Percentiles rank a stretch among this genome's conserved stretches.
Evolutionary conservation across 352 stramenopile genomes (phyloP).

Genomic region (Globisporangium okanoganense): DNA sequence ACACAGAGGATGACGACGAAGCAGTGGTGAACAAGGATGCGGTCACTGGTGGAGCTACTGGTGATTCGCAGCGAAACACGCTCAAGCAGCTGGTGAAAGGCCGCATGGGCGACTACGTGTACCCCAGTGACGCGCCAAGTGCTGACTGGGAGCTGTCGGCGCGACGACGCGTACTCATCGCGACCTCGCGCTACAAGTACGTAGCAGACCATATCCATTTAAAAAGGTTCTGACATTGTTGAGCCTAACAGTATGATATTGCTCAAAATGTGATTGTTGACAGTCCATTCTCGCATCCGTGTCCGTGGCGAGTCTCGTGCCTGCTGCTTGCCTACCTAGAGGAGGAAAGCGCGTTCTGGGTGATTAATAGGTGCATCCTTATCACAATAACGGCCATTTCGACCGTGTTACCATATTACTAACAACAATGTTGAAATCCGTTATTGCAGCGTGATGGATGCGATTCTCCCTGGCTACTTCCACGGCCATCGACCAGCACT

Average conservation of each 20-base stretch:
- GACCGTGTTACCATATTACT: no score
- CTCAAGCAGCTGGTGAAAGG: conserved; percentile 59
- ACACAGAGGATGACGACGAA: conserved; percentile 27
- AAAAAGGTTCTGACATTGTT: background rate
- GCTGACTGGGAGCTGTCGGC: conserved; percentile 56
- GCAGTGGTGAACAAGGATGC: conserved; percentile 2
- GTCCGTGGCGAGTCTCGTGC: conserved; percentile 62
- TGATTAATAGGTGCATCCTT: conserved; percentile 64
- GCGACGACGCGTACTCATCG: conserved; percentile 59
- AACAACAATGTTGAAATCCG: background rate
- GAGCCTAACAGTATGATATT: background rate
- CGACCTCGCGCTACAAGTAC: conserved; percentile 69
- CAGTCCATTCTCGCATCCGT: conserved; percentile 71
- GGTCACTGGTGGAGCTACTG: background rate
- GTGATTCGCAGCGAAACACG: conserved; percentile 25
- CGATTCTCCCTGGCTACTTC: conserved; percentile 70
- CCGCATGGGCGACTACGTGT: conserved; percentile 60
- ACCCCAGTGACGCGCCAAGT: conserved; percentile 54
- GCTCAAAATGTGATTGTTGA: conserved; percentile 7
- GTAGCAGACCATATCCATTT: conserved; percentile 12
- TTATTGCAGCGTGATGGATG: conserved; percentile 50
- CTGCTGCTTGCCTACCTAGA: conserved; percentile 73
- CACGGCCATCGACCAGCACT: conserved; percentile 69
- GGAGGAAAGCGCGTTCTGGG: conserved; percentile 78
- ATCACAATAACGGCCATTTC: background rate